phyloP scores from a whole-genome alignment of 192 early-diverging fungal genomes.

The Mortierella claussenii region DNA sequence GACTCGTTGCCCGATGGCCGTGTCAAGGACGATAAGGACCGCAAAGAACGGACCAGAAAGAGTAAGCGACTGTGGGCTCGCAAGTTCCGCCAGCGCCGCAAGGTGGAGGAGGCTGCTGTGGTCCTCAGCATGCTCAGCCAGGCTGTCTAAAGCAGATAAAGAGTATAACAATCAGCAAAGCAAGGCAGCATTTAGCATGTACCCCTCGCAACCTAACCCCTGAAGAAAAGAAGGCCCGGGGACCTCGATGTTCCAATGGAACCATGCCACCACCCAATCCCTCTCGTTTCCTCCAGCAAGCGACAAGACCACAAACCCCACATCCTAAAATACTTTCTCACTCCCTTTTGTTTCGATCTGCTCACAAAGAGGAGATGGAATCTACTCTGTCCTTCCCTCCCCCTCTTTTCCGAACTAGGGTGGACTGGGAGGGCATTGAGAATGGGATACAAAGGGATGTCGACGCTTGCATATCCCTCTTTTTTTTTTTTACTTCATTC shows the following conservation, averaged over 20 bases:
- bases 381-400: slow-evolving; percentile 7
- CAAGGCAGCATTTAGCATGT: too few species aligned
- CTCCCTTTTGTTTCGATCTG: slow-evolving; percentile 24
- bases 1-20: slow-evolving; percentile 50
- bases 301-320: too few species aligned
- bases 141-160: slow-evolving; percentile 21
- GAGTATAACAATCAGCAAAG: background rate
- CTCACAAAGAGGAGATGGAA: slow-evolving; percentile 5
- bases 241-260: too few species aligned
- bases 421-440: too few species aligned
- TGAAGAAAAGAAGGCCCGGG: too few species aligned
- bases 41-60: slow-evolving; percentile 46
- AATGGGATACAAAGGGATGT: too few species aligned
- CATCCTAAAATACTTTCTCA: slow-evolving; percentile 19
- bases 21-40: slow-evolving; percentile 53
- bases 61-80: slow-evolving; percentile 50
- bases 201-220: too few species aligned
- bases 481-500: background rate
- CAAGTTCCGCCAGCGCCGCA: slow-evolving; percentile 51
- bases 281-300: too few species aligned
- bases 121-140: slow-evolving; percentile 52
- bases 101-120: slow-evolving; percentile 48
- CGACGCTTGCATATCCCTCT: too few species aligned
- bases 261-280: too few species aligned
- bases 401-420: too few species aligned